Base-by-base conservation (phyloP, 2,329 filamentous ascomycete species). In the Aschersonia sp. region DNA sequence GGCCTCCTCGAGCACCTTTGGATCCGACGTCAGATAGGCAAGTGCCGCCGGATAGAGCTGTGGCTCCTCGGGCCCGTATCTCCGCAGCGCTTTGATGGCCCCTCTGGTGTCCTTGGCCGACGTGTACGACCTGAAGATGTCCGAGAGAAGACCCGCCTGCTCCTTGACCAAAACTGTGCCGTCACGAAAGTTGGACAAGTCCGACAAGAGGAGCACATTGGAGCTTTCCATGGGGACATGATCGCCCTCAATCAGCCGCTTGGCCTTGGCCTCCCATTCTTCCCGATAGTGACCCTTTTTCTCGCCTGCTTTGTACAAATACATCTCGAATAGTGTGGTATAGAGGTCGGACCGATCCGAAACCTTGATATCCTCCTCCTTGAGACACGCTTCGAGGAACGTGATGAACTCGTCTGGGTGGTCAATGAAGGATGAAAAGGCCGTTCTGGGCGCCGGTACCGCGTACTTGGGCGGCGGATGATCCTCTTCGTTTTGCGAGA, bases 261-360 rank as follows among this genome's bases (percentile, higher is more conserved):
- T 95, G 0, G 92, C 92, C 61, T 94, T 96, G 42, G 73, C 74
- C 60, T 96, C 87, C 90, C 92, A 98, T 53, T 83, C 77, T 55
- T 84, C 77, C 53, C 83, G 66, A 60, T 63, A 64, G 44, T 72
- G 70, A 8, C 81, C 81, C 57, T 81, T 85, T 58, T 83, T 83
- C 49, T 82, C 78, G 50, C 81, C 84, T 29, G 90, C 85, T 56
- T 88, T 92, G 63, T 94, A 85, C 7, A 98, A 71, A 60, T 97
- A 98, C 85, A 98, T 97, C 63, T 98, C 94, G 59, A 98, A 97
- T 11, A 98, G 65, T 0, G 94, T 96, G 0, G 90, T 97, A 59
- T 92, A 92, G 12, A 98, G 73, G 62, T 98, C 94, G 1, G 83
- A 77, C 53, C 81, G 85, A 60, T 96, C 85, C 7, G 79, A 75